Conservation (phyloP, 2,329 filamentous ascomycete genomes). For the Dactylellina sp. region DNA sequence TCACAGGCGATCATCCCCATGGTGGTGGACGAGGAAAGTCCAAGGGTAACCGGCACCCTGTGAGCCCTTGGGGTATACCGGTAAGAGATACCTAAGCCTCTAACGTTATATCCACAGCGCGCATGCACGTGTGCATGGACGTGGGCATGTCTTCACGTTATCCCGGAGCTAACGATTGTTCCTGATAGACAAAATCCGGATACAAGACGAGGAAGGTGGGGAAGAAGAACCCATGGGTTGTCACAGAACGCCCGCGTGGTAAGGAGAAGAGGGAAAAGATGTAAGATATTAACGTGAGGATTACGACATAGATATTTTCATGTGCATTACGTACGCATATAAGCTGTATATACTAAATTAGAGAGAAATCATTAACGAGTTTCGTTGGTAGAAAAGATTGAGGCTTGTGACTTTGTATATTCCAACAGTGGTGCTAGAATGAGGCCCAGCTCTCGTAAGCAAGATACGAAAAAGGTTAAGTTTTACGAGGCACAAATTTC, state of each 20-base stretch:
- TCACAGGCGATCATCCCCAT: conserved; percentile 87
- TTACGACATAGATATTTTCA: conserved; percentile 6
- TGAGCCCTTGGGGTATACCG: conserved; percentile 95
- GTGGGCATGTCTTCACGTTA: conserved; percentile 37
- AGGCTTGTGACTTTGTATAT: too few species aligned
- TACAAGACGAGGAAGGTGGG: conserved; percentile 60
- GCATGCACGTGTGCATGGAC: conserved; percentile 7
- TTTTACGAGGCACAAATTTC: conserved; percentile 16
- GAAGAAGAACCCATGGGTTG: conserved; percentile 56
- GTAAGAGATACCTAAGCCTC: conserved; percentile 70
- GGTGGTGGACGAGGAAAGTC: conserved; percentile 99
- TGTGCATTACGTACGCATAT: conserved; percentile 24
- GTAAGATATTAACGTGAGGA: conserved; percentile 23
- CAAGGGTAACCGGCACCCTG: conserved; percentile 95
- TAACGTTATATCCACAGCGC: conserved; percentile 11
- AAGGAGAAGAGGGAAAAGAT: conserved; percentile 55
- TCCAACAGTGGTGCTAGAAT: not conserved
- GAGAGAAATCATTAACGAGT: too few species aligned
- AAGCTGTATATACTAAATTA: too few species aligned
- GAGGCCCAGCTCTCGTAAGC: not conserved
- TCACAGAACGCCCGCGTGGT: conserved; percentile 49
- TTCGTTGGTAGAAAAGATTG: too few species aligned
- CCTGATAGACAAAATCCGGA: conserved; percentile 68
- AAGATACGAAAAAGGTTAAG: not conserved
- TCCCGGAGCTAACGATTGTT: conserved; percentile 39